phyloP scores from a whole-genome alignment of 2,329 filamentous ascomycete genomes.

The Leptographium flavum region DNA sequence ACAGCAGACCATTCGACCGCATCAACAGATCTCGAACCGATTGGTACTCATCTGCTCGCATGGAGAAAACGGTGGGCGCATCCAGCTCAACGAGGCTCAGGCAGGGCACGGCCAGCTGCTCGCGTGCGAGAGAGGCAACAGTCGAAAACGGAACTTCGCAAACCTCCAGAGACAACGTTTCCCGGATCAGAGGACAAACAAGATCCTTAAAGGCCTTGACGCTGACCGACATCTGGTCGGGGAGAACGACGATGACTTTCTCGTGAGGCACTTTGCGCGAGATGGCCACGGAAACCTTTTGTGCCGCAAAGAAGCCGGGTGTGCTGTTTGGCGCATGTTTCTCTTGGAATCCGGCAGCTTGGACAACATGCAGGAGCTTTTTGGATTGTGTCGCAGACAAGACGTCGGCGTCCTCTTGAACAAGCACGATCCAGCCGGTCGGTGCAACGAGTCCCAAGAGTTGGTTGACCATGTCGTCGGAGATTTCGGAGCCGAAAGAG shows the following conservation, averaged over 20 bases:
- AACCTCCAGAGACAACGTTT: neutral
- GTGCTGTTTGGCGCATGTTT: too few species aligned
- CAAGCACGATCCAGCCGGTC: constrained; percentile 6
- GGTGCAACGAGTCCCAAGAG: neutral
- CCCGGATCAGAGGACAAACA: neutral
- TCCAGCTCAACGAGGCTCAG: constrained; percentile 32
- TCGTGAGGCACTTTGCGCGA: too few species aligned
- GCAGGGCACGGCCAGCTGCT: constrained; percentile 17
- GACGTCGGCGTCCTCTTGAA: neutral
- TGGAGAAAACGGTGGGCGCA: constrained; percentile 21
- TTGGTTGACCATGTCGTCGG: neutral
- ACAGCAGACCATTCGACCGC: constrained; percentile 26
- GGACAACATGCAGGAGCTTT: neutral
- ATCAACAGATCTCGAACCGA: constrained; percentile 25
- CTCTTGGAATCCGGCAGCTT: neutral
- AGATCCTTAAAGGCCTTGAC: neutral
- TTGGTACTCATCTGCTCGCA: constrained; percentile 24
- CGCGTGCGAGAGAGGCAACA: neutral
- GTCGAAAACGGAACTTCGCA: neutral
- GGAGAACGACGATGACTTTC: constrained; percentile 3
- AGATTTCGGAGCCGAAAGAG: neutral
- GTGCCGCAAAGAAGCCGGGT: constrained; percentile 1
- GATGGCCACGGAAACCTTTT: neutral
- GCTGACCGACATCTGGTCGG: constrained; percentile 1
- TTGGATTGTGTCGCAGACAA: neutral